Percentiles rank a stretch among this genome's conserved stretches.
Conservation (phyloP, 257 asterid genomes). For the Nicotiana noctiflora region DNA sequence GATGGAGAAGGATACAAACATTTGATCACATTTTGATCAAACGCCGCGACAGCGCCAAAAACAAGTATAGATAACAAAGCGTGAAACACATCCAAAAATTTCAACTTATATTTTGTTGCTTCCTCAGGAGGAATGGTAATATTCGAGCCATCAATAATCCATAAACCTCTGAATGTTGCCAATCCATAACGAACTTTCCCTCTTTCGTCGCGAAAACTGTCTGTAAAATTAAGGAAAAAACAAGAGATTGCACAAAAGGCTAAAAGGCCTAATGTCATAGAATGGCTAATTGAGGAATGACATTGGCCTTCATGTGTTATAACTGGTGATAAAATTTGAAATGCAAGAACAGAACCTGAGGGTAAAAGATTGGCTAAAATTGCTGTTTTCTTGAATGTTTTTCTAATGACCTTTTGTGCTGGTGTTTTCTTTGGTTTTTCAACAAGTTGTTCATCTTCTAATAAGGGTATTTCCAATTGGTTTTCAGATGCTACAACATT, state of each 20-base stretch:
- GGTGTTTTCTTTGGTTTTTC: no score
- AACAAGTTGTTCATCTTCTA: no score
- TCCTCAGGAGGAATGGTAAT: slow-evolving; percentile 29
- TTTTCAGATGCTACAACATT: no score
- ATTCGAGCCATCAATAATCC: slow-evolving; percentile 51
- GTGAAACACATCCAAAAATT: slow-evolving; percentile 55
- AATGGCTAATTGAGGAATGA: no score
- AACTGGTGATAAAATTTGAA: no score
- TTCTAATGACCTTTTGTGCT: no score
- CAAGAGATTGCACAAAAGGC: slow-evolving; percentile 44
- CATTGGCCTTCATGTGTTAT: no score
- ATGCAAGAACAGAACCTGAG: no score
- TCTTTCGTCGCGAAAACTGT: slow-evolving; percentile 60
- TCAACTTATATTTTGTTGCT: slow-evolving; percentile 32
- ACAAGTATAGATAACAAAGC: slow-evolving; percentile 51
- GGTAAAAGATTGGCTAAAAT: no score
- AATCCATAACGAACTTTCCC: slow-evolving; percentile 81
- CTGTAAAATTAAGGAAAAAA: slow-evolving; percentile 59
- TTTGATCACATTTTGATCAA: slow-evolving; percentile 54
- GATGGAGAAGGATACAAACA: slow-evolving; percentile 71
- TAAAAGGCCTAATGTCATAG: slow-evolving; percentile 37
- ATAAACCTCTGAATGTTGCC: slow-evolving; percentile 61
- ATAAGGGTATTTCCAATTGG: no score
- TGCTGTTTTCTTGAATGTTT: no score
- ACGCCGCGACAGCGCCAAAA: slow-evolving; percentile 63